Evolutionary conservation across 805 yeast species (phyloP).

Genomic region (Saturnispora bothae): DNA sequence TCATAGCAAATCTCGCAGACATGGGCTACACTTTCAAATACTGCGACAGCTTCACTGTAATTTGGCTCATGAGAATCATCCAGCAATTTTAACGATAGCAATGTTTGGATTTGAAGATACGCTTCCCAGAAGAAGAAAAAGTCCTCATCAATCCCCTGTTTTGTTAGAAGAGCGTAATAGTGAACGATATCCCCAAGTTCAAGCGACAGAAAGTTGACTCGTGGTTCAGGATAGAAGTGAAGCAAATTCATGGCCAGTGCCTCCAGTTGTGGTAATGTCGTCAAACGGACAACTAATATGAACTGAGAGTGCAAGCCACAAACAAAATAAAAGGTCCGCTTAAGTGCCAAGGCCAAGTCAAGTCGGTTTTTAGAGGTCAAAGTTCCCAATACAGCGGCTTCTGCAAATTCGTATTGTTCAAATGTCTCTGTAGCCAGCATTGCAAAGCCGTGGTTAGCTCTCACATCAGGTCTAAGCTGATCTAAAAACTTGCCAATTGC

Average conservation of each 20-base stretch:
- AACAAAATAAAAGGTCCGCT: neutral
- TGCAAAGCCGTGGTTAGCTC: neutral
- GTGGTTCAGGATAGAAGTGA: neutral
- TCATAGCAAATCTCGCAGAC: conserved; percentile 3
- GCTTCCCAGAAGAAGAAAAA: conserved; percentile 3
- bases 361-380: conserved; percentile 3
- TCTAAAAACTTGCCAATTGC: neutral
- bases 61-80: neutral
- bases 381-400: conserved; percentile 4
- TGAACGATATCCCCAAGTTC: neutral
- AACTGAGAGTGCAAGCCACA: conserved; percentile 3
- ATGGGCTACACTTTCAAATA: neutral
- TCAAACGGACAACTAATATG: neutral
- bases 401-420: conserved; percentile 1
- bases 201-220: neutral
- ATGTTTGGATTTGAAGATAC: neutral
- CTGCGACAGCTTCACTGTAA: neutral
- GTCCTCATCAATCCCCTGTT: neutral
- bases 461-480: neutral
- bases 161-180: neutral
- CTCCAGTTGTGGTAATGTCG: conserved; percentile 1
- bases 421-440: neutral
- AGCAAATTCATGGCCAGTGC: neutral
- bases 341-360: neutral
- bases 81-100: neutral